Evolutionary conservation across 805 yeast species (phyloP).

Genomic region (Lachancea waltii): DNA sequence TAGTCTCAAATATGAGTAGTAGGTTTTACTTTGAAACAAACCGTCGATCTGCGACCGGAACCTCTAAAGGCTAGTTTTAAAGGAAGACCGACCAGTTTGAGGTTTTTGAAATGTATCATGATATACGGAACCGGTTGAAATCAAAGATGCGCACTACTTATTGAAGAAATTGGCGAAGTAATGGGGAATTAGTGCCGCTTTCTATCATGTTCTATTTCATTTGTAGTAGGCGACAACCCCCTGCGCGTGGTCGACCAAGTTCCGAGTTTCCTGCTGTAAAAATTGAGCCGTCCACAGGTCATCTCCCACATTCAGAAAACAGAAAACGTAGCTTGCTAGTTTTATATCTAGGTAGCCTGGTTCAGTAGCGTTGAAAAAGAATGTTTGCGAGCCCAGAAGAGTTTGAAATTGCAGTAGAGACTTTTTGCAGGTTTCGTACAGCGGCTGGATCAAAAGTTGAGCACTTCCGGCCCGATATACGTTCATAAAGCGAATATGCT

Average conservation of each 20-base stretch:
- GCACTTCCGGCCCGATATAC: constrained; percentile 9
- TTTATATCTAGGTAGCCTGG: constrained; percentile 28
- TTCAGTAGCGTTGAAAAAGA: constrained; percentile 7
- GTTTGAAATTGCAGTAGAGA: constrained; percentile 23
- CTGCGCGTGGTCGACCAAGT: constrained; percentile 16
- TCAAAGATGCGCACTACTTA: too few relatives aligned
- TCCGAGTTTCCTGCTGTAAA: constrained; percentile 11
- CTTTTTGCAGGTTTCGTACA: constrained; percentile 18
- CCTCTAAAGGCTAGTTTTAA: constrained; percentile 1
- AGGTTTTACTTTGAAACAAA: constrained; percentile 5
- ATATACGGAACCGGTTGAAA: too few relatives aligned
- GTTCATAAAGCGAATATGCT: neutral
- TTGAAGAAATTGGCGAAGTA: too few relatives aligned
- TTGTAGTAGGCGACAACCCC: neutral
- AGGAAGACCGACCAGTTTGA: constrained; percentile 3
- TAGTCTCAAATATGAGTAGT: neutral
- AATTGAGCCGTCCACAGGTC: constrained; percentile 8
- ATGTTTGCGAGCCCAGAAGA: constrained; percentile 12
- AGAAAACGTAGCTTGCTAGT: constrained; percentile 29
- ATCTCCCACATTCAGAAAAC: constrained; percentile 20
- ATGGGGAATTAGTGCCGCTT: too few relatives aligned
- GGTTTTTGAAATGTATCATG: too few relatives aligned
- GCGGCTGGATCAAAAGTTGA: constrained; percentile 14
- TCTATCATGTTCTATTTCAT: too few relatives aligned
- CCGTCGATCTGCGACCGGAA: neutral